These are phyloP conservation scores for Paecilomyces formosus DNA, from an alignment of 2,329 filamentous ascomycete species.

Conservation along the genomic window DNA sequence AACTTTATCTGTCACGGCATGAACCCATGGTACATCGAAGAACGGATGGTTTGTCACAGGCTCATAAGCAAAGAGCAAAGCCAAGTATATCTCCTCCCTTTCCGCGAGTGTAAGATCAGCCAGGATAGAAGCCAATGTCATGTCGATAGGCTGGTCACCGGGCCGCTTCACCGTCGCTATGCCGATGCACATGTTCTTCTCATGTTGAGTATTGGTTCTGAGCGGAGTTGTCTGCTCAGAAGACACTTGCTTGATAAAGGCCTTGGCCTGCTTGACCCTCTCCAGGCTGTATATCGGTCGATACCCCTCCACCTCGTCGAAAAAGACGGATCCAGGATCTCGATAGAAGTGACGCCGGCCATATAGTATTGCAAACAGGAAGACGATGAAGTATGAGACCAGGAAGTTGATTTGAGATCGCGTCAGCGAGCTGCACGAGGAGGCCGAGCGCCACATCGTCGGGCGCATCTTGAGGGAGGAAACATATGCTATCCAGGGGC, in stretches of 20 bases:
- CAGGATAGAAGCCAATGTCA: conserved; percentile 37
- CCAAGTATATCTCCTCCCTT: conserved; percentile 33
- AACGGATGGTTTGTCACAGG: conserved; percentile 34
- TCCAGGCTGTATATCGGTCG: conserved; percentile 13
- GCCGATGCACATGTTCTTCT: conserved; percentile 32
- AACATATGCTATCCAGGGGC: neutral
- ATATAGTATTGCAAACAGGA: conserved; percentile 11
- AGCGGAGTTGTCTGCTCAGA: neutral
- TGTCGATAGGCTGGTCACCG: conserved; percentile 32
- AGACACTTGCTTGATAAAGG: conserved; percentile 2
- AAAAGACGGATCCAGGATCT: conserved; percentile 17
- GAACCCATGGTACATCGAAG: conserved; percentile 36
- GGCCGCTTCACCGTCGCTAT: conserved; percentile 37
- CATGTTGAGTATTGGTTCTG: neutral
- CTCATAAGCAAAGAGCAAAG: conserved; percentile 38
- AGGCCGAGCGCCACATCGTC: neutral
- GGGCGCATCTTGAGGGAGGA: neutral
- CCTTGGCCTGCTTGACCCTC: conserved; percentile 12
- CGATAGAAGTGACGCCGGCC: conserved; percentile 13
- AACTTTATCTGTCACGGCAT: conserved; percentile 31
- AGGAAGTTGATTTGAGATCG: neutral
- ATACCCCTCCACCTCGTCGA: conserved; percentile 14
- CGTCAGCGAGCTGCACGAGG: neutral
- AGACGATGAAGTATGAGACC: conserved; percentile 6
- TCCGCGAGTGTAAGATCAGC: conserved; percentile 34